Conservation (phyloP, 2,329 filamentous ascomycete genomes). For the Scolecobasidium constrictum region DNA sequence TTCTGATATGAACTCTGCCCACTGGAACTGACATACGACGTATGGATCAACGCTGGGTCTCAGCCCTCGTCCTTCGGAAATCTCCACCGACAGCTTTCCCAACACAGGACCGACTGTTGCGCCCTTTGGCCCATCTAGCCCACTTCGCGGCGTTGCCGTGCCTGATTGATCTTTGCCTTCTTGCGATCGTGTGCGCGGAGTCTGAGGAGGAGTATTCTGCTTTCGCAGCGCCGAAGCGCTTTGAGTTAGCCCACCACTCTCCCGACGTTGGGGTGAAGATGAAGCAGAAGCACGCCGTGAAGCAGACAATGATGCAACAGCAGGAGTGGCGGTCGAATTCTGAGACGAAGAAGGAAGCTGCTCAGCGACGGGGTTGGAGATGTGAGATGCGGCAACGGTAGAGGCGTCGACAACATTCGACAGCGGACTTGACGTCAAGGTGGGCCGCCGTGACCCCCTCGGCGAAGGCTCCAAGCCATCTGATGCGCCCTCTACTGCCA, state of each 20-base stretch:
- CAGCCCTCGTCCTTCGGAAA: conserved; percentile 73
- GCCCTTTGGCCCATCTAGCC: conserved; percentile 27
- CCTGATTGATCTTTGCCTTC: conserved; percentile 31
- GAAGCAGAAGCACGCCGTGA: conserved; percentile 40
- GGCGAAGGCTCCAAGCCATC: background rate
- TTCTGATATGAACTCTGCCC: conserved; percentile 89
- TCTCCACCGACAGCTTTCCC: conserved; percentile 83
- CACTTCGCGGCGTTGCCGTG: conserved; percentile 18
- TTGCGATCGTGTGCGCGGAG: conserved; percentile 74
- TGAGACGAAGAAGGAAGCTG: conserved; percentile 38
- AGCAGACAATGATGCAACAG: conserved; percentile 34
- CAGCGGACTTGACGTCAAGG: conserved; percentile 40
- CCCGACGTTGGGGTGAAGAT: conserved; percentile 35
- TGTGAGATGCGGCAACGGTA: conserved; percentile 54
- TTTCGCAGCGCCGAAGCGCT: conserved; percentile 46
- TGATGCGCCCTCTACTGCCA: background rate
- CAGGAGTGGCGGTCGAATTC: conserved; percentile 35
- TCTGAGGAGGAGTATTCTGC: conserved; percentile 81
- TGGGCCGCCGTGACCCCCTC: conserved; percentile 20
- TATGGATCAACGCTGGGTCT: conserved; percentile 81
- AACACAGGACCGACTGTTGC: conserved; percentile 61
- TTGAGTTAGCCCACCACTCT: conserved; percentile 76
- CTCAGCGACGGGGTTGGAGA: conserved; percentile 55
- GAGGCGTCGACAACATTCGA: conserved; percentile 54
- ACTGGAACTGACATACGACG: conserved; percentile 92